Conservation (phyloP, 2,329 filamentous ascomycete species). For the Fusarium mexicanum region DNA sequence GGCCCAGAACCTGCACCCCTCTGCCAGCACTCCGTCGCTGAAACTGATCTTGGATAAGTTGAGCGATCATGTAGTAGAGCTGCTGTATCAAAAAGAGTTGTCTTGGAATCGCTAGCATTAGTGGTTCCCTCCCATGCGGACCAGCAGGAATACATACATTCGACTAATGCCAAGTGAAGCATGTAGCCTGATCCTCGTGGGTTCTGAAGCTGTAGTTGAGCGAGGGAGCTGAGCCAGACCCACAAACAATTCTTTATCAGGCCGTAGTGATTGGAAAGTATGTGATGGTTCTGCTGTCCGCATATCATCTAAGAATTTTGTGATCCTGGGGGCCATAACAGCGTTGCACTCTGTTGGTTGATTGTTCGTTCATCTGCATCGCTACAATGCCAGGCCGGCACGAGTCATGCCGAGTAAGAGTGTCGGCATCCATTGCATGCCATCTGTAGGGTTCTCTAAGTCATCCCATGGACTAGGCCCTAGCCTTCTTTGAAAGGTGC, state of each 20-base stretch:
- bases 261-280: neutral
- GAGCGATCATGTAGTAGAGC: neutral
- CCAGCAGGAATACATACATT: neutral
- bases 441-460: neutral
- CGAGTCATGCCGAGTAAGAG: constrained; percentile 13
- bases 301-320: neutral
- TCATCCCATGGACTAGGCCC: constrained; percentile 2
- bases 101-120: neutral
- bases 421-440: neutral
- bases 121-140: neutral
- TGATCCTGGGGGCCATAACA: constrained; percentile 4
- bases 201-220: neutral
- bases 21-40: neutral
- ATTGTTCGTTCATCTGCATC: constrained; percentile 2
- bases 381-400: neutral
- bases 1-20: constrained; percentile 1
- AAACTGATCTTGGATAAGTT: neutral
- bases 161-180: neutral
- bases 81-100: neutral
- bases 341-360: neutral
- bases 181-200: neutral
- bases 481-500: neutral
- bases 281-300: neutral
- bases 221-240: constrained; percentile 21
- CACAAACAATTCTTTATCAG: constrained; percentile 9